These are phyloP conservation scores for Hypomyces rosellus DNA, from an alignment of 2,329 filamentous ascomycete genomes.

Conservation along the genomic window DNA sequence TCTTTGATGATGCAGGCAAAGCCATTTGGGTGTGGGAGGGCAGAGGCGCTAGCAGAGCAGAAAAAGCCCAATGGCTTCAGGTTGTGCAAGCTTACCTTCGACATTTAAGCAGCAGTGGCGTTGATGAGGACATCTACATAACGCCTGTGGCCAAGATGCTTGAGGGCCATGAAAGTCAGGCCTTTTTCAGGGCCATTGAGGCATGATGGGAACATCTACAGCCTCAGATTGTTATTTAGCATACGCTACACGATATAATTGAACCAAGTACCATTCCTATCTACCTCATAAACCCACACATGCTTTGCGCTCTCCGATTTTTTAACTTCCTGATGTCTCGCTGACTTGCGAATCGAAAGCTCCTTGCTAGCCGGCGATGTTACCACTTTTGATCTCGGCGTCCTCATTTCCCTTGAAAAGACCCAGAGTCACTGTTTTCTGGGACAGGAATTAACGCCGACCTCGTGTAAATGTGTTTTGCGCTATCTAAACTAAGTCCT, in stretches of 20 bases:
- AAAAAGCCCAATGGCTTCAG: conserved; percentile 55
- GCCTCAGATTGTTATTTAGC: too few relatives aligned
- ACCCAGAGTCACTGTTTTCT: conserved; percentile 22
- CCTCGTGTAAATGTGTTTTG: conserved; percentile 39
- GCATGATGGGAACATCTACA: conserved; percentile 13
- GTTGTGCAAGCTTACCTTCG: conserved; percentile 52
- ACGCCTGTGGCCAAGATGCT: conserved; percentile 51
- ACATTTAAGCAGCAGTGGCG: conserved; percentile 29
- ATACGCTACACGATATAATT: too few relatives aligned
- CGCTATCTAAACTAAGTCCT: conserved; percentile 33
- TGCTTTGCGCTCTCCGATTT: too few relatives aligned
- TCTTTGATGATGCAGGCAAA: conserved; percentile 52
- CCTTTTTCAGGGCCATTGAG: conserved; percentile 44
- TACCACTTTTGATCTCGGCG: too few relatives aligned
- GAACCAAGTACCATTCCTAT: too few relatives aligned
- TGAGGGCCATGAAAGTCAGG: conserved; percentile 48
- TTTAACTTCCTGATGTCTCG: too few relatives aligned
- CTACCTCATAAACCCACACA: too few relatives aligned
- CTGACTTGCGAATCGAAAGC: too few relatives aligned
- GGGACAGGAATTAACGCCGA: conserved; percentile 41
- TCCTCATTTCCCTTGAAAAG: conserved; percentile 9
- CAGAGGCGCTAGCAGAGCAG: conserved; percentile 46
- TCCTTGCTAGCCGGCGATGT: too few relatives aligned
- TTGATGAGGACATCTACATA: conserved; percentile 31
- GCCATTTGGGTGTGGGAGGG: conserved; percentile 64